Conservation (phyloP, 1,284 basidiomycete species). For the Microbotryum intermedium region DNA sequence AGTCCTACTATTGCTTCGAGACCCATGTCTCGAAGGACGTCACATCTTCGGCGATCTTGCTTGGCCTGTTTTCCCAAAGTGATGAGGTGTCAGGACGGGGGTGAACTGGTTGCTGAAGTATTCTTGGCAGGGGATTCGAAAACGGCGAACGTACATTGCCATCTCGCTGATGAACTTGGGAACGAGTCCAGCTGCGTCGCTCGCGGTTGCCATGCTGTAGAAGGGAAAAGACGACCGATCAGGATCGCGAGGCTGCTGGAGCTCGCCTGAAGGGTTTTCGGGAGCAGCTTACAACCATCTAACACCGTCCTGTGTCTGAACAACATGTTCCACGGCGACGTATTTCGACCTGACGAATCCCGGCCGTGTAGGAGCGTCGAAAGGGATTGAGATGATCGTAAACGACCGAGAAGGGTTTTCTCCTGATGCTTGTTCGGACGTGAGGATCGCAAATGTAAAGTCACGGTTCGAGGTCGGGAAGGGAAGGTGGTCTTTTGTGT, state of each 20-base stretch:
- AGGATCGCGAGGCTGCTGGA: background rate
- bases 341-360: conserved; percentile 12
- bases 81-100: background rate
- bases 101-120: background rate
- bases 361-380: background rate
- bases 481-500: conserved; percentile 2
- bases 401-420: background rate
- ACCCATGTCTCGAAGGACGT: conserved; percentile 23
- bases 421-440: background rate
- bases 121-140: background rate
- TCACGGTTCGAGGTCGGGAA: conserved; percentile 15
- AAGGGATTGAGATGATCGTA: conserved; percentile 21
- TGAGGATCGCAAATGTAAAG: conserved; percentile 18
- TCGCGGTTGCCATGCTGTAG: conserved; percentile 16
- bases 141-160: conserved; percentile 5
- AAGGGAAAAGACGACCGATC: background rate
- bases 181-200: conserved; percentile 18
- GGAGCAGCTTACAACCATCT: conserved; percentile 13
- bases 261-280: background rate
- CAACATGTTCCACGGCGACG: conserved; percentile 17
- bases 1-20: no score
- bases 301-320: conserved; percentile 10
- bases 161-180: conserved; percentile 15
- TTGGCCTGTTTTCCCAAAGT: conserved; percentile 6
- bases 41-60: conserved; percentile 23